These are phyloP conservation scores for Vachellia pachyceras DNA, from an alignment of 306 rosid species.

Conservation along the genomic window DNA sequence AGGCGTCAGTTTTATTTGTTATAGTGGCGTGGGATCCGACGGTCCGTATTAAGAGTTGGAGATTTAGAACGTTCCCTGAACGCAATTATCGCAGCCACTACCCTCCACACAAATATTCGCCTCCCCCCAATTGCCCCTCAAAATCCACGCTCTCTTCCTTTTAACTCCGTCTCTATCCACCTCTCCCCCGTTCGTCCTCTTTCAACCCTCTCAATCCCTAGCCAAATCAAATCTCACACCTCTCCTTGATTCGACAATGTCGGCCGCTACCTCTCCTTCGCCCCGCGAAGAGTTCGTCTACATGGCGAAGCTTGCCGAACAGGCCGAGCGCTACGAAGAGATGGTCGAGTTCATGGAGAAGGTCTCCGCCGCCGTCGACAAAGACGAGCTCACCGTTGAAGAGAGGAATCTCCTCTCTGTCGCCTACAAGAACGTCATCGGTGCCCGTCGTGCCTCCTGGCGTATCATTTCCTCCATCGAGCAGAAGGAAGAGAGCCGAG, in stretches of 20 bases:
- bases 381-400: constrained; percentile 91
- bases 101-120: constrained; percentile 25
- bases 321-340: constrained; percentile 98
- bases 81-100: constrained; percentile 63
- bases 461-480: constrained; percentile 97
- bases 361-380: constrained; percentile 83
- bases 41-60: constrained; percentile 44
- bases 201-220: constrained; percentile 11
- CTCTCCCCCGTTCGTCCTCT: constrained; percentile 6
- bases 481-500: constrained; percentile 99
- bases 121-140: constrained; percentile 34
- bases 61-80: constrained; percentile 39
- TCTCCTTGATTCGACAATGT: constrained; percentile 58
- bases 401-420: constrained; percentile 97
- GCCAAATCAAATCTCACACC: constrained; percentile 37
- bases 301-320: constrained; percentile 99
- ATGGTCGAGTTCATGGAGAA: constrained; percentile 99
- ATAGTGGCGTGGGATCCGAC: constrained; percentile 50
- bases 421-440: constrained; percentile 95
- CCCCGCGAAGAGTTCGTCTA: constrained; percentile 95
- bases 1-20: neutral
- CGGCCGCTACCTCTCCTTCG: constrained; percentile 62
- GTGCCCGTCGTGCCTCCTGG: constrained; percentile 94
- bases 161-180: neutral
- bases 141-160: constrained; percentile 46